Evolutionary conservation across 257 asterid species (phyloP), one percentile per base, ranked within the genome.

Genomic region (Knoxia roxburghii): DNA sequence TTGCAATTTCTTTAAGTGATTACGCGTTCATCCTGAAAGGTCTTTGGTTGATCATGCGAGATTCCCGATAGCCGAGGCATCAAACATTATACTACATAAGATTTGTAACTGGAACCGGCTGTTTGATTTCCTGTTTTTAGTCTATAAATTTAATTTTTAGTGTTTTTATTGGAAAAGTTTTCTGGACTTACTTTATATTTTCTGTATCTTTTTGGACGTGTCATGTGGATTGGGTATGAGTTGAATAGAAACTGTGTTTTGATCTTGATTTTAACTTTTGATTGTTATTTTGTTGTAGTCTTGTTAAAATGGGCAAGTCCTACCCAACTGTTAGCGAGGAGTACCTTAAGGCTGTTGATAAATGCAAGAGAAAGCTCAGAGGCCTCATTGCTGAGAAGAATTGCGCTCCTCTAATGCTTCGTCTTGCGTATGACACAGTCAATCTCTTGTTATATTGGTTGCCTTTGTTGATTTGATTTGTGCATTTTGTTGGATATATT

Each of bases 391-490:
- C 97, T 17, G 96, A 86, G 80, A 92, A 92, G 82, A 73, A 80
- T 57, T 89, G 97, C 73, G 95, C 97, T 79, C 97, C 97, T n/a
- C 65, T 91, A 73, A 87, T 89, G 95, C 91, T 91, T 20, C 91
- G 97, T 27, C 73, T 89, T 26, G 98, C 93, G 98, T 91, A 75
- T 37, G 86, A 41, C 18, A 0, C 17, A 5, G 23, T 17, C 46
- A 1, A 1, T 59, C 4, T 20, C 58, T 11, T 21, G 24, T 10
- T 2, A 46, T 9, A 21, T 30, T 8, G 41, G 41, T 37, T 3
- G 41, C 41, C 41, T 3, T 37, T 29, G 29, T 65, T 29, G 23
- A 21, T 15, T 9, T n/a, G 35, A 12, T 24, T 18, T 69, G 8
- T 23, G 11, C 40, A 35, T 33, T 58, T 0, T 5, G 30, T 17